These are phyloP conservation scores for Aspergillus floridensis DNA, from an alignment of 2,329 filamentous ascomycete genomes.

Conservation along the genomic window DNA sequence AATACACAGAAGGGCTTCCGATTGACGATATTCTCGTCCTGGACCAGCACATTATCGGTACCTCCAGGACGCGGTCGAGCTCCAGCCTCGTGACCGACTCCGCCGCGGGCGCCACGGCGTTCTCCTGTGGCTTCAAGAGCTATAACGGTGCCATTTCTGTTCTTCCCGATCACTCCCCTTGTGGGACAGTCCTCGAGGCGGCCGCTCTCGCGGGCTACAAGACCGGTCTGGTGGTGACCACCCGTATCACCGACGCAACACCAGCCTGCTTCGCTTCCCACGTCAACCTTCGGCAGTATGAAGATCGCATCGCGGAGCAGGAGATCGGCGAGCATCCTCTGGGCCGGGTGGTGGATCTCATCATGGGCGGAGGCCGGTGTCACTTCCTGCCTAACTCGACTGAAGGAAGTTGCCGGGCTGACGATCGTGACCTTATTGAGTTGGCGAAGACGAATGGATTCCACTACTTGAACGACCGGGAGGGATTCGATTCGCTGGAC, in stretches of 20 bases:
- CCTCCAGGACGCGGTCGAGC: conserved; percentile 79
- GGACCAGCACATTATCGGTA: conserved; percentile 86
- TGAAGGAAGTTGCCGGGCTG: conserved; percentile 74
- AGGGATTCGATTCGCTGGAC: conserved; percentile 72
- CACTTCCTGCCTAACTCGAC: conserved; percentile 86
- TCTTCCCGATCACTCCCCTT: conserved; percentile 78
- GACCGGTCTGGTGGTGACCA: conserved; percentile 93
- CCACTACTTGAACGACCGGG: conserved; percentile 70
- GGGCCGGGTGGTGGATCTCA: conserved; percentile 82
- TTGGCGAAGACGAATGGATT: conserved; percentile 77
- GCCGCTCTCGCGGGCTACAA: conserved; percentile 88
- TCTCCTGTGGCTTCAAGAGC: conserved; percentile 87
- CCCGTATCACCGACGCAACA: conserved; percentile 90
- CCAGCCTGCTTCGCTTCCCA: conserved; percentile 93
- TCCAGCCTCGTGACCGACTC: conserved; percentile 89
- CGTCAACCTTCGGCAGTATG: conserved; percentile 73
- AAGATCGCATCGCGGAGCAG: conserved; percentile 89
- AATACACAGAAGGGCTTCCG: conserved; percentile 71
- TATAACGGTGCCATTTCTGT: conserved; percentile 97
- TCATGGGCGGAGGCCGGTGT: conserved; percentile 89
- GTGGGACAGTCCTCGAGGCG: conserved; percentile 89
- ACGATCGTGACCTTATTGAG: conserved; percentile 71
- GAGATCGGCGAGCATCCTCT: conserved; percentile 85
- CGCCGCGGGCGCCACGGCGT: conserved; percentile 94
- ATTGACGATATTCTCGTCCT: conserved; percentile 72